A percentile compares a stretch with the other conserved stretches of the same genome.
Conservation (phyloP, 768 basidiomycete species). For the Auricularia heimuer region DNA sequence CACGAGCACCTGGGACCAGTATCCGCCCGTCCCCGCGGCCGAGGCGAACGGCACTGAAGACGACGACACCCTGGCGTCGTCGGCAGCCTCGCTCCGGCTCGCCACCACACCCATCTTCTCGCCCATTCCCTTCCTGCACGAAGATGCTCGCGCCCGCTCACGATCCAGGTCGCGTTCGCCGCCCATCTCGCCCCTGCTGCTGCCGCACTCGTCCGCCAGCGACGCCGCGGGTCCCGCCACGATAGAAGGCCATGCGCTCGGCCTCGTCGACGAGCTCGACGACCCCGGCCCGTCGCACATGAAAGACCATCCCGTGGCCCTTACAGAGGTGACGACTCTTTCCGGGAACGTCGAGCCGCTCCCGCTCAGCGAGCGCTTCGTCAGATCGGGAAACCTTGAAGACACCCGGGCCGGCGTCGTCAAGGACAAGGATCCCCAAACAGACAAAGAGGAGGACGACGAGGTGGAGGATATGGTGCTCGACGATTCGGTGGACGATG, state of each 20-base stretch:
- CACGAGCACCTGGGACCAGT: slow-evolving; percentile 68
- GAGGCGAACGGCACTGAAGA: slow-evolving; percentile 16
- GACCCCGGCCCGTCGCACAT: slow-evolving; percentile 78
- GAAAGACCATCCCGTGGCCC: slow-evolving; percentile 66
- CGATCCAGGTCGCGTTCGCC: slow-evolving; percentile 73
- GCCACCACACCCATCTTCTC: slow-evolving; percentile 79
- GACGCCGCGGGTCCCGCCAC: slow-evolving; percentile 6
- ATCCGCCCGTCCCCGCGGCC: slow-evolving; percentile 36
- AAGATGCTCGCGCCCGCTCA: slow-evolving; percentile 46
- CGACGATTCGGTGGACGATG: slow-evolving; percentile 11
- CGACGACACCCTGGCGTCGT: slow-evolving; percentile 34
- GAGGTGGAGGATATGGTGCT: slow-evolving; percentile 16
- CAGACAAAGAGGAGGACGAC: slow-evolving; percentile 8
- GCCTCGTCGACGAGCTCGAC: slow-evolving; percentile 78
- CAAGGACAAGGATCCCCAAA: neutral
- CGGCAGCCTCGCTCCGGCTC: slow-evolving; percentile 17
- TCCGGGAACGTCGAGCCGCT: neutral
- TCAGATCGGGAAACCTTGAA: slow-evolving; percentile 7
- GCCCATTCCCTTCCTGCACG: slow-evolving; percentile 79
- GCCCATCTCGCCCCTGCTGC: slow-evolving; percentile 56
- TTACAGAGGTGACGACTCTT: slow-evolving; percentile 27
- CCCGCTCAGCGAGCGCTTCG: slow-evolving; percentile 13
- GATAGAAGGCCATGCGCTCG: slow-evolving; percentile 37
- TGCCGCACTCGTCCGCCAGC: slow-evolving; percentile 7
- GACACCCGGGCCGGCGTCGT: slow-evolving; percentile 1